Evolutionary conservation across 2,329 filamentous ascomycete genomes (phyloP).

Genomic region (Trichocomaceae sp.): DNA sequence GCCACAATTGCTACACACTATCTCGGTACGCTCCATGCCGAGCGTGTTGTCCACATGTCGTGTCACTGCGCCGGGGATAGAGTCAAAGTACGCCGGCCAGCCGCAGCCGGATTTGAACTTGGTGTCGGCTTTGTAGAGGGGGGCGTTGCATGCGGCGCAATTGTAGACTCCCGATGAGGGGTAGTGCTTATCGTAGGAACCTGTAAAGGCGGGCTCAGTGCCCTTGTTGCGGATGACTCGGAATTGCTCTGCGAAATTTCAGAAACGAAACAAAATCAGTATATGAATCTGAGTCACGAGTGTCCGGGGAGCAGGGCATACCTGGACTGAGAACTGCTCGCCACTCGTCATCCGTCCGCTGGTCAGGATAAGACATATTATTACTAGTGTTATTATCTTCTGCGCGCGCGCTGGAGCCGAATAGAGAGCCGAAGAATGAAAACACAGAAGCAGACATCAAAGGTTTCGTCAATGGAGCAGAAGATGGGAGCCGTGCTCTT

Average conservation of each 20-base stretch:
- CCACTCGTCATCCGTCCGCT: slow-evolving; percentile 81
- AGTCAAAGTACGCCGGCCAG: slow-evolving; percentile 98
- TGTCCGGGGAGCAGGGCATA: slow-evolving; percentile 31
- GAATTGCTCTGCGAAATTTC: slow-evolving; percentile 73
- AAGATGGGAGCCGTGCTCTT: slow-evolving; percentile 2
- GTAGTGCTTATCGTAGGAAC: slow-evolving; percentile 82
- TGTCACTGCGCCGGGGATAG: slow-evolving; percentile 80
- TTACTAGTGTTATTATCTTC: slow-evolving; percentile 17
- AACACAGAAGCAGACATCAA: slow-evolving; percentile 66
- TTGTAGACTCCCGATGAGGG: slow-evolving; percentile 70
- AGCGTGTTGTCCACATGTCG: slow-evolving; percentile 69
- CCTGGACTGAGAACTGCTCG: slow-evolving; percentile 70
- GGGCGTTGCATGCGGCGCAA: slow-evolving; percentile 78
- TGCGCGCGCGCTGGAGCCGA: slow-evolving; percentile 55
- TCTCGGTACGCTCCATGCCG: slow-evolving; percentile 85
- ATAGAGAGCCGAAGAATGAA: slow-evolving; percentile 71
- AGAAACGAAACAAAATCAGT: neutral
- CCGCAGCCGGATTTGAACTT: slow-evolving; percentile 97
- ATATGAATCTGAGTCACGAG: neutral
- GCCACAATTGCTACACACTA: slow-evolving; percentile 89
- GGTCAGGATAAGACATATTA: slow-evolving; percentile 62
- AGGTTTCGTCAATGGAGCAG: neutral
- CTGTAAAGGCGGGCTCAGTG: slow-evolving; percentile 73
- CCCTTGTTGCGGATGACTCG: slow-evolving; percentile 86
- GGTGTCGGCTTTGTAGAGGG: slow-evolving; percentile 85